Percentiles rank a stretch among this genome's conserved stretches.
Conservation (phyloP, 768 basidiomycete genomes). For the Kwoniella pini region DNA sequence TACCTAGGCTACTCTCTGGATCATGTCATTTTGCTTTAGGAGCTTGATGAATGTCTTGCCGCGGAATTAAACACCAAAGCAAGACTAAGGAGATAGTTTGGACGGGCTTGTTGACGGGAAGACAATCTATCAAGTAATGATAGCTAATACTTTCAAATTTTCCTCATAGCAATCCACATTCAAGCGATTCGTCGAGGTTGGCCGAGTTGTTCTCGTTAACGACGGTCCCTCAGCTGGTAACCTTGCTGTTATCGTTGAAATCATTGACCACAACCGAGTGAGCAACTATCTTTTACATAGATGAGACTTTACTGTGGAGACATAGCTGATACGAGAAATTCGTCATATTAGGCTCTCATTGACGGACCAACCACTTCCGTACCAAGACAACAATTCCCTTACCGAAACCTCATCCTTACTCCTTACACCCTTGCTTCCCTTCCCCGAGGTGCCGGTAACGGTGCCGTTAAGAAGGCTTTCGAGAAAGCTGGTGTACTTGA, state of each 20-base stretch:
- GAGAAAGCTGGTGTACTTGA: constrained; percentile 79
- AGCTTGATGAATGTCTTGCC: too few relatives aligned
- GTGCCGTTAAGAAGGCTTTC: constrained; percentile 77
- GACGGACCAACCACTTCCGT: constrained; percentile 91
- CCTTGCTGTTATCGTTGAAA: constrained; percentile 93
- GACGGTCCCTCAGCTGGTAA: constrained; percentile 79
- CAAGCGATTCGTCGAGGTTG: constrained; percentile 97
- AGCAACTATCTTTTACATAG: constrained; percentile 50
- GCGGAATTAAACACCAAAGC: too few relatives aligned
- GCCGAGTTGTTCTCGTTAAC: constrained; percentile 94
- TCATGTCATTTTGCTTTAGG: too few relatives aligned
- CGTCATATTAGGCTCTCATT: constrained; percentile 87
- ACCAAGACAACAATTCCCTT: constrained; percentile 86
- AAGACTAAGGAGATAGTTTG: too few relatives aligned
- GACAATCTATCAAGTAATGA: neutral
- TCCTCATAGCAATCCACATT: constrained; percentile 58
- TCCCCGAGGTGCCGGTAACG: constrained; percentile 81
- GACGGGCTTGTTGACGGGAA: too few relatives aligned
- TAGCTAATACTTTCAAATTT: neutral
- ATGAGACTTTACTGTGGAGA: too few relatives aligned
- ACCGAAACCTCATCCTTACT: constrained; percentile 89
- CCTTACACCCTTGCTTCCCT: constrained; percentile 77
- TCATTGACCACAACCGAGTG: constrained; percentile 99
- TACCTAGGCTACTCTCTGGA: too few relatives aligned
- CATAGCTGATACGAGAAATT: too few relatives aligned